Evolutionary conservation across 1,284 basidiomycete genomes (phyloP), one percentile per base, ranked within the genome.

Genomic region (Sanghuangporus sanghuang): DNA sequence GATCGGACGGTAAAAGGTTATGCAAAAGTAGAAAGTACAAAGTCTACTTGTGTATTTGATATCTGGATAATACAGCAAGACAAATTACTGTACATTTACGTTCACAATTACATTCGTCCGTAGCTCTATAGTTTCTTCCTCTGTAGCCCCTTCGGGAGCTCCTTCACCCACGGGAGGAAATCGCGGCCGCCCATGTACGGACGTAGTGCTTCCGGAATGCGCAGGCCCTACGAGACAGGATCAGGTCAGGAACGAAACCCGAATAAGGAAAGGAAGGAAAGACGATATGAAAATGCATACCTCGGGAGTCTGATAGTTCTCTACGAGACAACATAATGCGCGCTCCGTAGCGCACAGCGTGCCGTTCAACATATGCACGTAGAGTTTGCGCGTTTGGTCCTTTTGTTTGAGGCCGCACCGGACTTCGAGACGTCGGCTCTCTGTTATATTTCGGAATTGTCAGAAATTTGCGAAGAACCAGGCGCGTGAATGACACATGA

Each of bases 291-390:
- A 27, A 62, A 40, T 63, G 27, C 85, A 68, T 71, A 95, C 94
- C 64, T 98, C 95, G 0, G 89, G 83, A 0, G 95, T 98, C 79
- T 99, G 97, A 75, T 96, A 96, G 77, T 99, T 99, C 78, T 99
- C 96, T n/a, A 95, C 96, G 55, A 99, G 72, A 77, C 97, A 98
- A 78, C 96, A 98, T 35, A 99, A 79, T 1, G 96, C 94, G 50
- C 96, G 90, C 77, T 97, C 94, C 0, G 96, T 98, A 1, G 97
- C 96, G 70, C 95, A 98, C 39, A 99, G 84, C 0, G 97, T 99
- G 56, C 97, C 96, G 76, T 97, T 98, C 72, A 97, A 79, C 95
- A 98, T 98, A 80, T 98, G 95, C 2, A 96, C 95, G 75, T 96
- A 98, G 12, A 93, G 79, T 72, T 96, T 94, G 68, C 93, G 89